Evolutionary conservation across 768 basidiomycete species (phyloP).

Genomic region (Paxillus rubicundulus): DNA sequence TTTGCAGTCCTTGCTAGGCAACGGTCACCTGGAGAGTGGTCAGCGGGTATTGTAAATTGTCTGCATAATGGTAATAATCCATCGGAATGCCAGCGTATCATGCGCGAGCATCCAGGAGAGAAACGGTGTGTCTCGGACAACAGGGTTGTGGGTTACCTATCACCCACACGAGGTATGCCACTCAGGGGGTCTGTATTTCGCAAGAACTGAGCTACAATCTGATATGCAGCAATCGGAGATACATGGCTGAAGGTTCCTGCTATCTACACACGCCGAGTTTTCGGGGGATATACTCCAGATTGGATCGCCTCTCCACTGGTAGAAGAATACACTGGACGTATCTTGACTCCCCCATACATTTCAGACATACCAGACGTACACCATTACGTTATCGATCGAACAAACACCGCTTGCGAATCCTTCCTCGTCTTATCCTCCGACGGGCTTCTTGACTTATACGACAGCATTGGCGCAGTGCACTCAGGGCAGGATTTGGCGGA

Average conservation of each 20-base stretch:
- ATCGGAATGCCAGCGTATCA: conserved; percentile 25
- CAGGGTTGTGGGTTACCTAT: conserved; percentile 38
- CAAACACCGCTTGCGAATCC: conserved; percentile 18
- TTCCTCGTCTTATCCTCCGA: conserved; percentile 46
- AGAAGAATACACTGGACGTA: conserved; percentile 31
- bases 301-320: conserved; percentile 20
- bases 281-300: conserved; percentile 23
- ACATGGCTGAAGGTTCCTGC: conserved; percentile 35
- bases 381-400: conserved; percentile 30
- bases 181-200: neutral
- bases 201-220: conserved; percentile 13
- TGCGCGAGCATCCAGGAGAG: conserved; percentile 32
- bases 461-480: conserved; percentile 19
- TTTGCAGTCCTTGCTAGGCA: conserved; percentile 23
- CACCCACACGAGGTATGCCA: conserved; percentile 37
- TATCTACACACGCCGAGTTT: conserved; percentile 31
- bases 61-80: conserved; percentile 32
- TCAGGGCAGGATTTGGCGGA: conserved; percentile 30
- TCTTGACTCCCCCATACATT: conserved; percentile 47
- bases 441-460: conserved; percentile 43
- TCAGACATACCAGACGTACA: conserved; percentile 41
- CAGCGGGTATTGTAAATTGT: conserved; percentile 21
- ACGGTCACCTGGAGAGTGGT: conserved; percentile 19
- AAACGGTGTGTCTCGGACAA: conserved; percentile 26
- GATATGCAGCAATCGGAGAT: conserved; percentile 32